Conservation (phyloP, 805 yeast genomes). For the Candida koratica region DNA sequence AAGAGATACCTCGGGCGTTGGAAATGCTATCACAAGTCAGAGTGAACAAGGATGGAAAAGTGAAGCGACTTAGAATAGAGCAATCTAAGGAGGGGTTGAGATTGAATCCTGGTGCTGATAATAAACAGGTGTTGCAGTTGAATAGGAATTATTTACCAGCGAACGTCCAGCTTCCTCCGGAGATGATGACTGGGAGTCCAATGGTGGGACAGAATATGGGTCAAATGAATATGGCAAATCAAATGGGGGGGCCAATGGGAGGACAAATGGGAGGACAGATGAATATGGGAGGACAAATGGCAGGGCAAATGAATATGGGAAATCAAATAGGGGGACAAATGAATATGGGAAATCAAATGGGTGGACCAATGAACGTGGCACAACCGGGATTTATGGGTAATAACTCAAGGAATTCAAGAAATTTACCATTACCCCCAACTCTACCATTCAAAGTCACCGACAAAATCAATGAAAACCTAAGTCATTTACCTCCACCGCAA, state of each 20-base stretch:
- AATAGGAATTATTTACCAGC: slow-evolving; percentile 49
- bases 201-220: background rate
- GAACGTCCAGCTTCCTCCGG: slow-evolving; percentile 55
- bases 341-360: slow-evolving; percentile 4
- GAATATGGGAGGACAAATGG: background rate
- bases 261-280: background rate
- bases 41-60: slow-evolving; percentile 31
- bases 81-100: slow-evolving; percentile 58
- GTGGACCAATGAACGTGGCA: background rate
- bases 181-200: slow-evolving; percentile 25
- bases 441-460: slow-evolving; percentile 50
- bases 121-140: slow-evolving; percentile 43
- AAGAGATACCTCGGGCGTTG: slow-evolving; percentile 51
- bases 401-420: slow-evolving; percentile 7
- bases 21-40: slow-evolving; percentile 41
- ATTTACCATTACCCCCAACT: slow-evolving; percentile 46
- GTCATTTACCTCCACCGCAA: slow-evolving; percentile 66
- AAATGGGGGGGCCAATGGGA: slow-evolving; percentile 6
- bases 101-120: slow-evolving; percentile 27
- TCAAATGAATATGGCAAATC: background rate
- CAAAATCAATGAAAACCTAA: slow-evolving; percentile 56
- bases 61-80: slow-evolving; percentile 52
- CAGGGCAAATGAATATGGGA: background rate
- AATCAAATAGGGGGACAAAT: slow-evolving; percentile 5
- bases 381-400: background rate